A percentile compares a stretch with the other conserved stretches of the same genome.
phyloP scores from a whole-genome alignment of 2,329 filamentous ascomycete genomes.

The Diaporthe sp. region DNA sequence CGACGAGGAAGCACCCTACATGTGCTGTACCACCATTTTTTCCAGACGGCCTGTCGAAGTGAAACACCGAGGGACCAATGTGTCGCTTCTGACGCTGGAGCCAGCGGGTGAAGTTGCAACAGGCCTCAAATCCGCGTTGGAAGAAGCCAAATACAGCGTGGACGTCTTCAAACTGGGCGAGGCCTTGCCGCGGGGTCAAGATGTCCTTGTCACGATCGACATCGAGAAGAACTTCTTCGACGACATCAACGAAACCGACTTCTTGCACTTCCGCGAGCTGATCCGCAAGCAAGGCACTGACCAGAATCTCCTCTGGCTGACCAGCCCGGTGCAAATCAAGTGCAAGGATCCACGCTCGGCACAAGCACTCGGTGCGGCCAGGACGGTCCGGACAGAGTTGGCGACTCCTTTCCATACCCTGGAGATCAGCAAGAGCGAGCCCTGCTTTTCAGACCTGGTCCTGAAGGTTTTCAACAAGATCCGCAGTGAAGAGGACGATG shows the following conservation, averaged over 20 bases:
- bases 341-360: constrained; percentile 9
- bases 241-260: not conserved
- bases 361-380: not conserved
- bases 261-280: not conserved
- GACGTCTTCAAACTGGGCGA: not conserved
- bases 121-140: not conserved
- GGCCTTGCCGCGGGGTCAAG: not conserved
- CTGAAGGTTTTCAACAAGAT: not conserved
- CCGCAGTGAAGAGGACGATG: not conserved
- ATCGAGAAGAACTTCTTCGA: not conserved
- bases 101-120: not conserved
- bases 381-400: constrained; percentile 18
- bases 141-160: not conserved
- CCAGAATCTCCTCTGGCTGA: constrained; percentile 23
- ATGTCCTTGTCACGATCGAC: not conserved
- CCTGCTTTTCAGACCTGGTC: not conserved
- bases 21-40: not conserved
- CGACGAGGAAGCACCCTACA: not conserved
- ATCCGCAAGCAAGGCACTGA: not conserved
- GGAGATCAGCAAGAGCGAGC: constrained; percentile 3
- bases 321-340: not conserved
- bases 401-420: not conserved
- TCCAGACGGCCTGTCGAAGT: not conserved
- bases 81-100: not conserved
- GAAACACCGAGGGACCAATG: not conserved